phyloP scores from a whole-genome alignment of 805 yeast genomes.

The Cyberlindnera euphorbiiphila region DNA sequence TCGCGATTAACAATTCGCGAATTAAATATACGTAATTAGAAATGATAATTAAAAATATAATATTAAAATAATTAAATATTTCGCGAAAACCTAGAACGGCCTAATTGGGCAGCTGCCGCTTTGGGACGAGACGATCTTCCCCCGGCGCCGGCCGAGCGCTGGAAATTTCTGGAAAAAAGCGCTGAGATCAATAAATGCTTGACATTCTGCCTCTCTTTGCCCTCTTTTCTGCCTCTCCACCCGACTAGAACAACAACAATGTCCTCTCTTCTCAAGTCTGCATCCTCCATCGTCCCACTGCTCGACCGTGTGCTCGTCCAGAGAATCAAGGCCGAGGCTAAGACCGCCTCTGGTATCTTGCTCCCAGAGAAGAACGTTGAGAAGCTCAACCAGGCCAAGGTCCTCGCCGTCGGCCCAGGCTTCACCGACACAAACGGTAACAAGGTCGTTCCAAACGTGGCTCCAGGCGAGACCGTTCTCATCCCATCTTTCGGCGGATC shows the following conservation, averaged over 20 bases:
- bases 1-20: background rate
- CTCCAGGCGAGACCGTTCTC: conserved; percentile 89
- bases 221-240: background rate
- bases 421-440: conserved; percentile 71
- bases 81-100: conserved; percentile 3
- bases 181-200: too few species aligned
- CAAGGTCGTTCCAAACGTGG: conserved; percentile 66
- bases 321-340: conserved; percentile 84
- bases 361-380: conserved; percentile 96
- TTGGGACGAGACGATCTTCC: background rate
- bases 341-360: conserved; percentile 89
- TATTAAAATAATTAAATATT: too few species aligned
- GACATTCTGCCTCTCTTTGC: background rate
- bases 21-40: too few species aligned
- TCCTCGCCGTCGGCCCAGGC: conserved; percentile 95
- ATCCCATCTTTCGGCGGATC: conserved; percentile 95
- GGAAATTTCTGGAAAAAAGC: conserved; percentile 10
- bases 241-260: conserved; percentile 5
- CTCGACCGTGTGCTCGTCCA: conserved; percentile 96
- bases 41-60: too few species aligned
- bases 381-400: conserved; percentile 89
- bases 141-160: background rate
- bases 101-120: background rate
- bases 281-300: conserved; percentile 85
- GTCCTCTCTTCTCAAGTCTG: conserved; percentile 71